Conservation (phyloP, 2,329 filamentous ascomycete genomes). For the Fusarium denticulatum region DNA sequence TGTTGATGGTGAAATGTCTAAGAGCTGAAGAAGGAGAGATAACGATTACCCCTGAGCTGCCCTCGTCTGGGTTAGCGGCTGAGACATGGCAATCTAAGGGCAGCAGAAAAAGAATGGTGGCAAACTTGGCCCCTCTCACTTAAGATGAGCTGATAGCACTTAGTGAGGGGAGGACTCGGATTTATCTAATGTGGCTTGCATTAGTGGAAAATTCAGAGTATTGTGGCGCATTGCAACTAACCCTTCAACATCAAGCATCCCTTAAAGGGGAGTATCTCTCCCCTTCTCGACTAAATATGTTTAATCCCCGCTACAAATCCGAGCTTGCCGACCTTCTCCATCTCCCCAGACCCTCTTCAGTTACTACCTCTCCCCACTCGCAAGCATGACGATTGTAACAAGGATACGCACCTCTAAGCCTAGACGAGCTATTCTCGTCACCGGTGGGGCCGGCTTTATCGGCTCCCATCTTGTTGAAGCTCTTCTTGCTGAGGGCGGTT, state of each 20-base stretch:
- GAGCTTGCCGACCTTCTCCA: neutral
- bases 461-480: conserved; percentile 17
- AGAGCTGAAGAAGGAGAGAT: neutral
- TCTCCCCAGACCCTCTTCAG: neutral
- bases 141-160: neutral
- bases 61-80: neutral
- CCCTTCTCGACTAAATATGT: neutral
- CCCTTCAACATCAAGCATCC: neutral
- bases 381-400: conserved; percentile 18
- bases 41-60: neutral
- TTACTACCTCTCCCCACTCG: neutral
- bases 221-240: neutral
- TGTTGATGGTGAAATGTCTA: neutral
- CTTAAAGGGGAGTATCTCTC: neutral
- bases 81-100: neutral
- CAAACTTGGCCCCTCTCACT: neutral
- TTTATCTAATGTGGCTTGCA: too few species aligned
- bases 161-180: neutral
- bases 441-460: conserved; percentile 15
- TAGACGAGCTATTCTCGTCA: conserved; percentile 2
- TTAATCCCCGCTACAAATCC: neutral
- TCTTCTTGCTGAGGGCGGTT: conserved; percentile 3
- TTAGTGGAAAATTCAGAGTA: neutral
- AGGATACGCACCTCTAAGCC: neutral
- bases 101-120: neutral